These are phyloP conservation scores for Capronia epimyces DNA, from an alignment of 2,329 filamentous ascomycete genomes.

Conservation along the genomic window DNA sequence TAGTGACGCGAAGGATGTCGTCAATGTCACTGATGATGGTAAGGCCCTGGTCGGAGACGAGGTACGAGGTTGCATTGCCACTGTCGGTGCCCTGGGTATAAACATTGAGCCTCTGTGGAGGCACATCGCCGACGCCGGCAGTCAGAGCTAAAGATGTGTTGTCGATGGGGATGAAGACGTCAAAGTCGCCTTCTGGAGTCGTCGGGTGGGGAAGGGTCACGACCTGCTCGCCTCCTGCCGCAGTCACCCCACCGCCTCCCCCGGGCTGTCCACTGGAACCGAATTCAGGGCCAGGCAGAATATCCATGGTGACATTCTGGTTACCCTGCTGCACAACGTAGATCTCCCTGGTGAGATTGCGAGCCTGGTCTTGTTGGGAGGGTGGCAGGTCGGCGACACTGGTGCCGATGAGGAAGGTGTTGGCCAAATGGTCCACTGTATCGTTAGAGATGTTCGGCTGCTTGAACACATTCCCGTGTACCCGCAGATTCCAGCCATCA, in stretches of 20 bases:
- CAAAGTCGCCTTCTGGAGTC: conserved; percentile 65
- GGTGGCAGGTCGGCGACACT: conserved; percentile 55
- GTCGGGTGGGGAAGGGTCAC: conserved; percentile 61
- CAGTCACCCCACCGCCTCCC: conserved; percentile 48
- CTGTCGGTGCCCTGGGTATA: conserved; percentile 59
- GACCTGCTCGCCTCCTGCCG: conserved; percentile 57
- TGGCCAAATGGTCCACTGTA: conserved; percentile 63
- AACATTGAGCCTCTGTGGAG: conserved; percentile 63
- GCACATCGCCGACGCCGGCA: conserved; percentile 59
- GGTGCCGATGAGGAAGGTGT: conserved; percentile 63
- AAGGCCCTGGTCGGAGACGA: conserved; percentile 64
- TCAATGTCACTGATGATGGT: conserved; percentile 74
- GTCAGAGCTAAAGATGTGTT: conserved; percentile 54
- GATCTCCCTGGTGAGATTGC: conserved; percentile 67
- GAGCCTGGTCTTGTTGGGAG: conserved; percentile 59
- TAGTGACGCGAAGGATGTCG: conserved; percentile 73
- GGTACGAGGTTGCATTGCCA: conserved; percentile 70
- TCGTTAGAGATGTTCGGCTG: conserved; percentile 61
- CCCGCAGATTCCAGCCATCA: conserved; percentile 68
- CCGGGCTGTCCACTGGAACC: conserved; percentile 48
- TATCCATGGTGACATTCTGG: conserved; percentile 58
- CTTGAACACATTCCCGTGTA: conserved; percentile 79
- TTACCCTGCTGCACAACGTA: conserved; percentile 69
- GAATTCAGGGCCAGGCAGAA: conserved; percentile 54
- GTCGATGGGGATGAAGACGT: conserved; percentile 61